These are phyloP conservation scores for Daldinia caldariorum DNA, from an alignment of 495 filamentous ascomycete genomes.

Conservation along the genomic window DNA sequence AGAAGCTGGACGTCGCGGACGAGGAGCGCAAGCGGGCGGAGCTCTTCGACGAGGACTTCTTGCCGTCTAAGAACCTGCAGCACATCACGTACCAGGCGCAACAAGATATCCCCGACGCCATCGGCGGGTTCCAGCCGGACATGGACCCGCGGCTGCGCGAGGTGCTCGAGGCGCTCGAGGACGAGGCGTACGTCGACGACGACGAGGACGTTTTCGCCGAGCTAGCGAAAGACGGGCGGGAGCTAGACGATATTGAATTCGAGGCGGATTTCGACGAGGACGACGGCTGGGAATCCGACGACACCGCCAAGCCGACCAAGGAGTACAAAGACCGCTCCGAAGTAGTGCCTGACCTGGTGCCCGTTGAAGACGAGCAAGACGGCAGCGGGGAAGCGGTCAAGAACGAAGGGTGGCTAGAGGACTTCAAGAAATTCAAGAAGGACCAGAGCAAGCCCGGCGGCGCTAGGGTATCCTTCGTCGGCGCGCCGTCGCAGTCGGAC, in stretches of 20 bases:
- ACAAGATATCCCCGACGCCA: conserved; percentile 88
- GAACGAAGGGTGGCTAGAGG: conserved; percentile 80
- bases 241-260: conserved; percentile 62
- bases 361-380: conserved; percentile 53
- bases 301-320: conserved; percentile 77
- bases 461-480: conserved; percentile 49
- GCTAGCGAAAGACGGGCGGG: conserved; percentile 76
- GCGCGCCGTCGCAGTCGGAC: conserved; percentile 63
- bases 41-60: conserved; percentile 72
- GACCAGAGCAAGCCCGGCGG: conserved; percentile 65
- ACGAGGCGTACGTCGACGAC: conserved; percentile 95
- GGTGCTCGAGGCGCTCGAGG: conserved; percentile 92
- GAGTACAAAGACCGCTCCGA: conserved; percentile 59
- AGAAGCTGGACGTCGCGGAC: conserved; percentile 68
- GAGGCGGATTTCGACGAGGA: conserved; percentile 71
- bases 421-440: conserved; percentile 91
- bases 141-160: conserved; percentile 97
- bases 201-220: conserved; percentile 83
- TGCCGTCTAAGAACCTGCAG: conserved; percentile 75
- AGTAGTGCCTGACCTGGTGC: conserved; percentile 61
- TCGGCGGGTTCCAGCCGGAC: conserved; percentile 94
- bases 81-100: conserved; percentile 89
- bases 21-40: conserved; percentile 58
- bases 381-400: conserved; percentile 57
- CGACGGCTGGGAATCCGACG: conserved; percentile 93